Evolutionary conservation across 2,329 filamentous ascomycete genomes (phyloP).

Genomic region (Coniochaeta sp.): DNA sequence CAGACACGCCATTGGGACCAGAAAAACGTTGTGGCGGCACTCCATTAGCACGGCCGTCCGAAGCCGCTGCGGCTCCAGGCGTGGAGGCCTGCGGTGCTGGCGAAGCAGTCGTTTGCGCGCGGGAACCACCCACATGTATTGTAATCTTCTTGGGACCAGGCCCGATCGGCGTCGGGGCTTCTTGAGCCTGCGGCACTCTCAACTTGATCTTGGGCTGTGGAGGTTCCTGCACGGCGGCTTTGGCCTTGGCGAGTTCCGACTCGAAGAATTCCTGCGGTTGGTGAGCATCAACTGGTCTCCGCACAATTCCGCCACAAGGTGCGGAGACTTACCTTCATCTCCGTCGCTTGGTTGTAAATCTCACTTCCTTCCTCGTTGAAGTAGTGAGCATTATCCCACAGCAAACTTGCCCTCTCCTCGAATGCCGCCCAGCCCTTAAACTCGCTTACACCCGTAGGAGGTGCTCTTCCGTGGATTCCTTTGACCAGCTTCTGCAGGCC

Average conservation of each 20-base stretch:
- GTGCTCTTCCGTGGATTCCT: conserved; percentile 62
- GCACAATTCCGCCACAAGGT: neutral
- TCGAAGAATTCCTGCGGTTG: conserved; percentile 57
- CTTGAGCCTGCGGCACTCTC: conserved; percentile 50
- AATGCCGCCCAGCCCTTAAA: conserved; percentile 80
- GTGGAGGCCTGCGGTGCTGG: conserved; percentile 32
- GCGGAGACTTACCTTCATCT: conserved; percentile 60
- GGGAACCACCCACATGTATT: conserved; percentile 59
- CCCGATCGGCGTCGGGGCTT: conserved; percentile 31
- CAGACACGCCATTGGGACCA: conserved; percentile 18
- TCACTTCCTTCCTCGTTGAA: conserved; percentile 92
- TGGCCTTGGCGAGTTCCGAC: conserved; percentile 63
- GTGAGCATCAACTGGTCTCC: neutral
- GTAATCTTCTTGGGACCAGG: conserved; percentile 59
- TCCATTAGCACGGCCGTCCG: conserved; percentile 14
- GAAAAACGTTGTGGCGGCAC: conserved; percentile 20
- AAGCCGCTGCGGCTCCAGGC: neutral
- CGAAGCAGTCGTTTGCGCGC: conserved; percentile 46
- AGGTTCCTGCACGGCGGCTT: conserved; percentile 64
- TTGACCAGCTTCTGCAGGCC: conserved; percentile 71
- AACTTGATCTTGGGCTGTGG: conserved; percentile 73
- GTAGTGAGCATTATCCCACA: conserved; percentile 82
- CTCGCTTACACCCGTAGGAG: conserved; percentile 55
- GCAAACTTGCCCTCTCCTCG: conserved; percentile 68
- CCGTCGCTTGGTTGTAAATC: conserved; percentile 68